Evolutionary conservation across 202 grass and related monocot genomes (phyloP).

Genomic region (Alloteropsis angusta): DNA sequence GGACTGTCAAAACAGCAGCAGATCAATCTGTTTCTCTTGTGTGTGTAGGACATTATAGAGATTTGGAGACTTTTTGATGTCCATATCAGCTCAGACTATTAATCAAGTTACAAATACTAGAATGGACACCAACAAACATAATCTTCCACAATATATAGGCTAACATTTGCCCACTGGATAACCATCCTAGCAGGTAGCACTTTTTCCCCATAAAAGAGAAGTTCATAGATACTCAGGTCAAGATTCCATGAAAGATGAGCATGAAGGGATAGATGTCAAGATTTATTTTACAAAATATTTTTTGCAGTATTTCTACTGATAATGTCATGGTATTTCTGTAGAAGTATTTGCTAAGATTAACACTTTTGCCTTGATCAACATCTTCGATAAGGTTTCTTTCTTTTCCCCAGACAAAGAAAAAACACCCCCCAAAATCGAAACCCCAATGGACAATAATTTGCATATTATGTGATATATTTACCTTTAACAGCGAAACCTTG

Average conservation of each 20-base stretch:
- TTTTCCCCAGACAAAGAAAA: not conserved
- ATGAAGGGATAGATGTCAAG: not conserved
- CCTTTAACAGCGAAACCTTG: conserved; percentile 85
- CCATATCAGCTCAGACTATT: not conserved
- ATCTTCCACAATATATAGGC: not conserved
- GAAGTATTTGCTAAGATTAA: not conserved
- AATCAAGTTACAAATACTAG: not conserved
- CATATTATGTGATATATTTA: not conserved
- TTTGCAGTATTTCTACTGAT: not conserved
- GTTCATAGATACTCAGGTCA: not conserved
- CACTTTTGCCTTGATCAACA: not conserved
- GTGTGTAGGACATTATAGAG: not conserved
- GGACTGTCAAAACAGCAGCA: not conserved
- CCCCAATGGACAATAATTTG: not conserved
- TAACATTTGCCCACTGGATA: not conserved
- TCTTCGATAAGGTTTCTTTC: not conserved
- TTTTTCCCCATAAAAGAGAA: not conserved
- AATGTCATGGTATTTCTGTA: not conserved
- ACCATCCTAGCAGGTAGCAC: not conserved
- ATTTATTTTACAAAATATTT: not conserved
- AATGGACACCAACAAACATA: not conserved
- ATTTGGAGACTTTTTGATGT: not conserved
- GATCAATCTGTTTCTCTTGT: not conserved
- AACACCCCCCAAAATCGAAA: not conserved
- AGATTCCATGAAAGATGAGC: not conserved